These are phyloP conservation scores for Claviceps purpurea DNA, from an alignment of 2,329 filamentous ascomycete species.

Conservation along the genomic window DNA sequence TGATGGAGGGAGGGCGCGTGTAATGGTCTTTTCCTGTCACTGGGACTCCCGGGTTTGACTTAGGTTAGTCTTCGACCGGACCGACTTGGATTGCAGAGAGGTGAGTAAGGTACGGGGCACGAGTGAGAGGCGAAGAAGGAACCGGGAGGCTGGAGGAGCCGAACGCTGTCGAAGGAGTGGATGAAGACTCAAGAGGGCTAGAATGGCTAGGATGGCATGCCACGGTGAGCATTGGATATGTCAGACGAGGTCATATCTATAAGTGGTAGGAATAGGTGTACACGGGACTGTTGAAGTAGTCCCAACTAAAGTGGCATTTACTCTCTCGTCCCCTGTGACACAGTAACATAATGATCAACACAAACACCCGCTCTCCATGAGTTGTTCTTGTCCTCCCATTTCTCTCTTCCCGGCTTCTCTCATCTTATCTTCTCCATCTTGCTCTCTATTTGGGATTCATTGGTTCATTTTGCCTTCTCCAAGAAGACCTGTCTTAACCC, in stretches of 20 bases:
- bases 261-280: constrained; percentile 8
- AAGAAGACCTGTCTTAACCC: neutral
- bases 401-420: neutral
- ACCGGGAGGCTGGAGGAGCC: no score
- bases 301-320: neutral
- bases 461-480: neutral
- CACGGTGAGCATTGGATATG: neutral
- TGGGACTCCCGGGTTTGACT: no score
- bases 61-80: no score
- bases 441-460: neutral
- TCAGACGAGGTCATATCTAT: constrained; percentile 7
- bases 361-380: neutral
- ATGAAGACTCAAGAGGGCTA: neutral
- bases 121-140: no score
- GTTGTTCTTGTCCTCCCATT: neutral
- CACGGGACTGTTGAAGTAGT: constrained; percentile 7
- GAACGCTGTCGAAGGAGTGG: no score
- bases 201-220: neutral
- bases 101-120: no score
- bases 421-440: neutral
- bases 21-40: no score
- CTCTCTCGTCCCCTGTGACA: neutral
- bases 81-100: no score
- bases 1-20: no score
- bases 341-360: neutral